These are phyloP conservation scores for Pleurotus cornucopiae DNA, from an alignment of 768 basidiomycete genomes.

Conservation along the genomic window DNA sequence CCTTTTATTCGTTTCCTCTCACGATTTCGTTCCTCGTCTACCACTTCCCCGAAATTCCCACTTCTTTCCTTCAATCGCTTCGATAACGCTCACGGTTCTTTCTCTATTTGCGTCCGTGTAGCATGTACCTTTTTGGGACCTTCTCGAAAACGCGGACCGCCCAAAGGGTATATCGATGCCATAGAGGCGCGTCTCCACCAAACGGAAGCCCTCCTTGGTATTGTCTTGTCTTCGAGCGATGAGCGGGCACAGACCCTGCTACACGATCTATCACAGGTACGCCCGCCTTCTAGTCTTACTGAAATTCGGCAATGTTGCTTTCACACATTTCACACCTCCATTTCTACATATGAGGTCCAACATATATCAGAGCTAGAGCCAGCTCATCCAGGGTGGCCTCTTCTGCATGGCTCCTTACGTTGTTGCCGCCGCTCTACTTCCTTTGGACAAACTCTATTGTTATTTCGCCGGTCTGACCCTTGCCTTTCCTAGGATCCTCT, in stretches of 20 bases:
- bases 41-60: constrained; percentile 4
- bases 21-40: constrained; percentile 6
- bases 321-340: no score
- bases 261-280: constrained; percentile 47
- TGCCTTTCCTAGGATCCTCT: constrained; percentile 55
- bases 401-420: constrained; percentile 2
- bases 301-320: constrained; percentile 3
- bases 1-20: constrained; percentile 9
- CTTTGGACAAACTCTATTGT: background rate
- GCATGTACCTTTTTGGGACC: constrained; percentile 78
- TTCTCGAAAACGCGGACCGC: constrained; percentile 79
- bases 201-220: constrained; percentile 84
- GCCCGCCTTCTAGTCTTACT: constrained; percentile 11
- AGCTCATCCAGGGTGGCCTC: background rate
- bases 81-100: constrained; percentile 1
- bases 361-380: constrained; percentile 3
- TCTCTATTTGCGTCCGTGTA: constrained; percentile 21
- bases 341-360: no score
- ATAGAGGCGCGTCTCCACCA: constrained; percentile 90
- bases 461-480: constrained; percentile 8
- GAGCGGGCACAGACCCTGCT: constrained; percentile 40
- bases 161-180: constrained; percentile 94
- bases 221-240: constrained; percentile 56
- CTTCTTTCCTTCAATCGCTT: constrained; percentile 11
- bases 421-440: constrained; percentile 4